A percentile compares a stretch with the other conserved stretches of the same genome.
These are phyloP conservation scores for Dactylorhiza incarnata DNA, from an alignment of 106 monocot species.

Conservation along the genomic window DNA sequence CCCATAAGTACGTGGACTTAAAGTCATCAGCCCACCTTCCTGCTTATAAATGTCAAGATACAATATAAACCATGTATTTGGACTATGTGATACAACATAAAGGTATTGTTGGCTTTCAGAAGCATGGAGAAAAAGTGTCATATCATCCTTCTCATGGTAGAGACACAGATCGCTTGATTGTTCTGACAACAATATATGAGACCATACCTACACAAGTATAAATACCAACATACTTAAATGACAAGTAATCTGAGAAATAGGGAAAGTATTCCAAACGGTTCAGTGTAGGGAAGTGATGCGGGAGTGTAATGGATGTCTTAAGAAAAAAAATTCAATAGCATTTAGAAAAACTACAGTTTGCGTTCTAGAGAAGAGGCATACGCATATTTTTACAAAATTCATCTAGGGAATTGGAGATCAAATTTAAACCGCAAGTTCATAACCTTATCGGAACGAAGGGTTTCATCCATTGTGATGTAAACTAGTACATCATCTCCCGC, in stretches of 20 bases:
- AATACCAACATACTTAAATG: background rate
- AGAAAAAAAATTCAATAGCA: background rate
- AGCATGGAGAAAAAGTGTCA: constrained; percentile 58
- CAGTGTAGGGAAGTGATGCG: too few species aligned
- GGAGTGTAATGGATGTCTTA: background rate
- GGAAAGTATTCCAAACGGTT: background rate
- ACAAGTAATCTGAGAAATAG: background rate
- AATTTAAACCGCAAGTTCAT: background rate
- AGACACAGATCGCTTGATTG: constrained; percentile 85
- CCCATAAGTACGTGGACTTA: constrained; percentile 69
- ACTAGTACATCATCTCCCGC: constrained; percentile 60
- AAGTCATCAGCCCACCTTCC: constrained; percentile 47
- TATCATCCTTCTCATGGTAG: constrained; percentile 96
- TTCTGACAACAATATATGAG: constrained; percentile 63
- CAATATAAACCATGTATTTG: constrained; percentile 68
- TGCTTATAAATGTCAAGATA: constrained; percentile 55
- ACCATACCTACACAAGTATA: constrained; percentile 58
- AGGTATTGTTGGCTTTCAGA: constrained; percentile 90
- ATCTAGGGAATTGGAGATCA: background rate
- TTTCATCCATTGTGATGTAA: constrained; percentile 84
- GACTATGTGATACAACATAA: constrained; percentile 85
- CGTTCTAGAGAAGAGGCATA: background rate
- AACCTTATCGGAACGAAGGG: constrained; percentile 75
- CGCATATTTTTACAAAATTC: constrained; percentile 4
- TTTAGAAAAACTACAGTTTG: background rate